Evolutionary conservation across 1,284 basidiomycete species (phyloP).

Genomic region (Marasmius tenuissimus): DNA sequence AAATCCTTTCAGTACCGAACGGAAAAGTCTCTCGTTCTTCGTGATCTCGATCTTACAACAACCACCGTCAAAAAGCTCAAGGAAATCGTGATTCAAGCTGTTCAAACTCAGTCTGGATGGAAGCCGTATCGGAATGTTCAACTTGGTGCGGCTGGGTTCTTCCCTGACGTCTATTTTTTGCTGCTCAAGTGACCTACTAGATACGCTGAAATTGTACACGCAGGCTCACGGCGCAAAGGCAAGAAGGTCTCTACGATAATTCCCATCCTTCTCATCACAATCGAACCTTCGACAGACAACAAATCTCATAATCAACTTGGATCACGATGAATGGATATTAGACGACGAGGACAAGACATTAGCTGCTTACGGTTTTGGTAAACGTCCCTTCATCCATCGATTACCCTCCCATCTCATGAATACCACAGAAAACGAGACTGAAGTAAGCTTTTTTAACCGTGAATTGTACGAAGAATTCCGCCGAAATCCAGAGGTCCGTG

Average conservation of each 20-base stretch:
- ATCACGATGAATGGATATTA: slow-evolving; percentile 91
- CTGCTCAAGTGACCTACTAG: slow-evolving; percentile 35
- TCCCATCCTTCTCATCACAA: too few species aligned
- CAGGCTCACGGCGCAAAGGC: slow-evolving; percentile 94
- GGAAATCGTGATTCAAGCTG: slow-evolving; percentile 66
- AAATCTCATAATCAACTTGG: slow-evolving; percentile 94
- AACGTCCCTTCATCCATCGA: slow-evolving; percentile 20
- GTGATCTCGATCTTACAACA: slow-evolving; percentile 76
- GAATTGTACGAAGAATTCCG: slow-evolving; percentile 80
- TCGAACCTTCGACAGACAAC: slow-evolving; percentile 60
- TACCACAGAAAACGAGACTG: slow-evolving; percentile 86
- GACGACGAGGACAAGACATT: slow-evolving; percentile 66
- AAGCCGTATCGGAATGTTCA: slow-evolving; percentile 78
- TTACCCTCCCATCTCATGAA: neutral
- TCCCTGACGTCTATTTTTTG: neutral
- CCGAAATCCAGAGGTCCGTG: slow-evolving; percentile 70
- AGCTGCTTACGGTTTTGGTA: slow-evolving; percentile 74
- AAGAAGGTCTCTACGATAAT: neutral
- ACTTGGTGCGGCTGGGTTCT: slow-evolving; percentile 54
- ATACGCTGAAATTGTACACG: slow-evolving; percentile 94
- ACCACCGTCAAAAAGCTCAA: slow-evolving; percentile 81
- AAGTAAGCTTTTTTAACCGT: slow-evolving; percentile 87
- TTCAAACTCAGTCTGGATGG: slow-evolving; percentile 77
- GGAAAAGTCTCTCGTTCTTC: slow-evolving; percentile 85
- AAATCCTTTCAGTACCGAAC: slow-evolving; percentile 95